phyloP scores from a whole-genome alignment of 495 filamentous ascomycete species.

The Aspergillus leporis region DNA sequence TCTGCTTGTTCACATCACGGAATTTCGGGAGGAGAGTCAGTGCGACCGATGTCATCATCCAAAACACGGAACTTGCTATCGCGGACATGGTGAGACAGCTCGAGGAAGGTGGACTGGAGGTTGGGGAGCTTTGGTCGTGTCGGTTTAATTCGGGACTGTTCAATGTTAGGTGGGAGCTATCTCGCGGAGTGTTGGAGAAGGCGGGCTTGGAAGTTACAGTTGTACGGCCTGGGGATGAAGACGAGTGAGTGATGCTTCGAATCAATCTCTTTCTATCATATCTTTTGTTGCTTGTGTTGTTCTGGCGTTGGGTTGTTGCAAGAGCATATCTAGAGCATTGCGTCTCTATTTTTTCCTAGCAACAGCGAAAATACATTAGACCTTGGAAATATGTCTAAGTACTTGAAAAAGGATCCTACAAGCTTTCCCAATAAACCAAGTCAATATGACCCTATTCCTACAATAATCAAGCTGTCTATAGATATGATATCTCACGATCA shows the following conservation, averaged over 20 bases:
- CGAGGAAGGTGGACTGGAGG: conserved; percentile 7
- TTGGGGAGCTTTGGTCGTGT: conserved; percentile 36
- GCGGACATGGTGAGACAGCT: conserved; percentile 38
- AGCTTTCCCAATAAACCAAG: background rate
- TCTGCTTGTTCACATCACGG: conserved; percentile 49
- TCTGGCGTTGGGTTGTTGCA: background rate
- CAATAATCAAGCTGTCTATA: background rate
- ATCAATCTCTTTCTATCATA: too few species aligned
- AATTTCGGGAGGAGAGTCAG: conserved; percentile 33
- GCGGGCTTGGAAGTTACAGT: conserved; percentile 28
- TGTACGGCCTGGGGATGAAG: conserved; percentile 20
- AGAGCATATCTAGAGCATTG: background rate
- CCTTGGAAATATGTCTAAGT: too few species aligned
- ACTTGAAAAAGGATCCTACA: too few species aligned
- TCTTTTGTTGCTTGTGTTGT: too few species aligned
- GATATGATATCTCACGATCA: conserved; percentile 21
- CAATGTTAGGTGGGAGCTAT: conserved; percentile 36
- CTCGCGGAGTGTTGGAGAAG: conserved; percentile 24
- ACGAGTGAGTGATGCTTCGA: conserved; percentile 3
- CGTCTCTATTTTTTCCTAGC: too few species aligned
- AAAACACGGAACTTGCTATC: conserved; percentile 41
- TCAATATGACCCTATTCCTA: background rate
- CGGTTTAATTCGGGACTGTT: conserved; percentile 48
- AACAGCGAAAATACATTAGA: too few species aligned
- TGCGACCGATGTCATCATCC: conserved; percentile 32